Evolutionary conservation across 2,329 filamentous ascomycete species (phyloP), one percentile per base, ranked within the genome.

Genomic region (Talaromyces albobiverticillius): DNA sequence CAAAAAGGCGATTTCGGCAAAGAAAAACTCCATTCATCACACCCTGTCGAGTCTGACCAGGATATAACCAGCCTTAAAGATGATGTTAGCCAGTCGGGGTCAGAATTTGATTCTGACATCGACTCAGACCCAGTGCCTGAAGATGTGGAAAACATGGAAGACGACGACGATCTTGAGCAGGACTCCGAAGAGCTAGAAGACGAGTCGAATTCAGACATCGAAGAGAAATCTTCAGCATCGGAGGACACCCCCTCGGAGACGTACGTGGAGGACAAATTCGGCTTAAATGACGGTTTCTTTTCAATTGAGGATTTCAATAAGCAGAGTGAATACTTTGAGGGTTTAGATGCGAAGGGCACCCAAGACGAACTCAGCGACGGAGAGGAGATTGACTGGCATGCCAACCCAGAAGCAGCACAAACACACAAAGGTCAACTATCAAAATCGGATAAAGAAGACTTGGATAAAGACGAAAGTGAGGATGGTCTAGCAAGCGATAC

Each of bases 221-320:
- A 51, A 50, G 42, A 47, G 11, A 26, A 36, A 36, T 45, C 43
- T 14, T 42, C 36, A 43, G 29, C 16, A 16, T 36, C 45, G 3
- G 50, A 48, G 55, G 31, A 47, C 32, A 46, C 25, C 9, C 25
- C 31, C n/a, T 70, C 74, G 1, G 80, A 81, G 46, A 81, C 82
- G 36, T 86, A 87, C 56, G 75, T 84, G 8, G 79, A 86, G 62
- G 91, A 97, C 65, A 85, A 85, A 3, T 81, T 94, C 66, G 90
- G 91, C 6, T 82, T 99, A 29, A 97, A 99, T 65, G 94, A 99
- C 67, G 93, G 91, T 4, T 99, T 99, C 76, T 99, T 99, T 75
- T 95, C 90, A 14, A 93, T 99, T 64, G 92, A 97, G 64, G 86
- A 95, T 56, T 99, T 99, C 81, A 99, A 99, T 78, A 90, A 87